Conservation (phyloP, 768 basidiomycete species). For the Leccinum broughii region DNA sequence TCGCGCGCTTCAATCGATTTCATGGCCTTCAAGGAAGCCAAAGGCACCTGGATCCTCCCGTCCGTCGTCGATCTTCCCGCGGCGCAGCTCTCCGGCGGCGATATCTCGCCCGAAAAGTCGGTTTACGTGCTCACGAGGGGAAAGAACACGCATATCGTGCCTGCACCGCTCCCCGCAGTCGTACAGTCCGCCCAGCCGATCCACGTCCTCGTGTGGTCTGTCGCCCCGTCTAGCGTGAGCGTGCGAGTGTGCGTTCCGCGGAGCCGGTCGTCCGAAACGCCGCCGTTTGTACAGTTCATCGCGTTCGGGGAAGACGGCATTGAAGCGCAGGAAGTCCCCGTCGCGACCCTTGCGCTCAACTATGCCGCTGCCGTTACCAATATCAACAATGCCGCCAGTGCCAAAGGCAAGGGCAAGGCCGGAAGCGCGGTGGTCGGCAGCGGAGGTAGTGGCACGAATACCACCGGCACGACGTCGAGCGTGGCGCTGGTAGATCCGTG, state of each 20-base stretch:
- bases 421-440: background rate
- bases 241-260: conserved; percentile 48
- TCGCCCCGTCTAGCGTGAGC: conserved; percentile 52
- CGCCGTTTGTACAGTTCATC: conserved; percentile 63
- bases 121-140: conserved; percentile 72
- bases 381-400: background rate
- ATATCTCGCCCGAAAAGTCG: conserved; percentile 32
- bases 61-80: conserved; percentile 27
- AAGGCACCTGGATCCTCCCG: conserved; percentile 30
- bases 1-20: conserved; percentile 47
- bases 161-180: conserved; percentile 63
- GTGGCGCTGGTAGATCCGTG: conserved; percentile 44
- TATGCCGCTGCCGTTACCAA: conserved; percentile 1
- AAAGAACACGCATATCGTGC: conserved; percentile 64
- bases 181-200: conserved; percentile 51
- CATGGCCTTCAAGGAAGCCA: conserved; percentile 40
- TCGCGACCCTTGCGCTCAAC: conserved; percentile 43
- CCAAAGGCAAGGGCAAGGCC: conserved; percentile 46
- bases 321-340: conserved; percentile 68
- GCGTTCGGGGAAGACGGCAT: conserved; percentile 71
- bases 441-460: background rate
- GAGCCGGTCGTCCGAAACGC: conserved; percentile 1
- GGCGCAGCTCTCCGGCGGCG: conserved; percentile 18
- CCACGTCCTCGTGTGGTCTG: conserved; percentile 57
- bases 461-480: conserved; percentile 15